Evolutionary conservation across 2,329 filamentous ascomycete species (phyloP).

Genomic region (Sporothrix brasiliensis): DNA sequence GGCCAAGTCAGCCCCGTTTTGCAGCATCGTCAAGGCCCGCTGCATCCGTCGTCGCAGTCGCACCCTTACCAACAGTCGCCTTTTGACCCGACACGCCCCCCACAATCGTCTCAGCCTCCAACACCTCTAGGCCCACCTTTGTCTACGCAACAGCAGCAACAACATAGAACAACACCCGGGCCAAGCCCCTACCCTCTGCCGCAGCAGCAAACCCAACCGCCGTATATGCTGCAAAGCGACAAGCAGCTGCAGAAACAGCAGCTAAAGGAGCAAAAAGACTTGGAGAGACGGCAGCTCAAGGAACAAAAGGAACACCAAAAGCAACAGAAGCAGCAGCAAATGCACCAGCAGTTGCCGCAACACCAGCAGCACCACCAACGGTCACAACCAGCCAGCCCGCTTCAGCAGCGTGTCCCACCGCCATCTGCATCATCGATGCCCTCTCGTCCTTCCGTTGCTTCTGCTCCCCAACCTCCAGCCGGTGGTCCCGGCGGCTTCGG

Average conservation of each 20-base stretch:
- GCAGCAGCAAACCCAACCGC: slow-evolving; percentile 37
- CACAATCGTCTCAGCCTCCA: slow-evolving; percentile 54
- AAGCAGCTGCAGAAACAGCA: slow-evolving; percentile 11
- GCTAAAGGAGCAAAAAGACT: slow-evolving; percentile 16
- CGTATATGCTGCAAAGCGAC: slow-evolving; percentile 22
- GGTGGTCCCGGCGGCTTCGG: slow-evolving; percentile 29
- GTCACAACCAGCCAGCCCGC: slow-evolving; percentile 63
- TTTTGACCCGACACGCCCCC: slow-evolving; percentile 51
- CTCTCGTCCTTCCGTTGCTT: background rate
- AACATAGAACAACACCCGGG: background rate
- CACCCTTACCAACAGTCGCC: slow-evolving; percentile 33
- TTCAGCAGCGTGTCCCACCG: slow-evolving; percentile 53
- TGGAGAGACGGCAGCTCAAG: background rate
- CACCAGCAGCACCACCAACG: slow-evolving; percentile 37
- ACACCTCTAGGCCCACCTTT: slow-evolving; percentile 58
- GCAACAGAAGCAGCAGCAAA: slow-evolving; percentile 43
- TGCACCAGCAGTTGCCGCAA: background rate
- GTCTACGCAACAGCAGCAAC: slow-evolving; percentile 36
- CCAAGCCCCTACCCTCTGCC: slow-evolving; percentile 32
- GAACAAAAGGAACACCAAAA: slow-evolving; percentile 29
- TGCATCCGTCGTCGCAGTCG: slow-evolving; percentile 37
- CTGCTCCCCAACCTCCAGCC: slow-evolving; percentile 35
- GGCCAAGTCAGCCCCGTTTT: slow-evolving; percentile 58
- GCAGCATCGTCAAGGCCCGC: slow-evolving; percentile 49
- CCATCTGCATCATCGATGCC: slow-evolving; percentile 36